A percentile compares a stretch with the other conserved stretches of the same genome.
phyloP scores from a whole-genome alignment of 2,329 filamentous ascomycete genomes.

The Neofusicoccum sp. region DNA sequence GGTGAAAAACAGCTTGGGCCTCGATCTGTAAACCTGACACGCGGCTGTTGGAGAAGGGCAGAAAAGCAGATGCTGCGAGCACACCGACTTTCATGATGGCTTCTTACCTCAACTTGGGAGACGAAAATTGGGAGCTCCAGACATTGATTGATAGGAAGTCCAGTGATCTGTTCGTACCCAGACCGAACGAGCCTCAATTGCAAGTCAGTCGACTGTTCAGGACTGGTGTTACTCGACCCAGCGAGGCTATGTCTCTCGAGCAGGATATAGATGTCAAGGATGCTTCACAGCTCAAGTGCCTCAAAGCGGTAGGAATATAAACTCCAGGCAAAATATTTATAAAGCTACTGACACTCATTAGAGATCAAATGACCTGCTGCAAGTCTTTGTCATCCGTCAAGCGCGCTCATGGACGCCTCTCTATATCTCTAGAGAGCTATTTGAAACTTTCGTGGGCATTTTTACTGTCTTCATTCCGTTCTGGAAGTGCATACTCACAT shows the following conservation, averaged over 20 bases:
- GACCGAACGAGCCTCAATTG: neutral
- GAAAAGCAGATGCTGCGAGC: too few relatives aligned
- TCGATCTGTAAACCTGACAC: neutral
- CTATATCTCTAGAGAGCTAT: constrained; percentile 12
- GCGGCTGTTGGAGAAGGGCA: neutral
- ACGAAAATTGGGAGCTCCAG: neutral
- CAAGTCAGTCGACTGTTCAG: neutral
- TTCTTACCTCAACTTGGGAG: neutral
- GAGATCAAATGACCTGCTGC: neutral
- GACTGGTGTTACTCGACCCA: neutral
- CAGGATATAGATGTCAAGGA: neutral
- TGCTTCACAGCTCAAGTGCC: neutral
- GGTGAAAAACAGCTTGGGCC: neutral
- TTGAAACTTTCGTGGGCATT: neutral
- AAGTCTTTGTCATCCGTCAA: constrained; percentile 20
- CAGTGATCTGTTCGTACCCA: neutral
- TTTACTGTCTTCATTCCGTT: constrained; percentile 18
- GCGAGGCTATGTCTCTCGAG: neutral
- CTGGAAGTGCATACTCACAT: constrained; percentile 19
- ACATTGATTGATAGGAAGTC: neutral
- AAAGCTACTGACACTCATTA: too few relatives aligned
- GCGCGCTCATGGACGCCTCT: constrained; percentile 21
- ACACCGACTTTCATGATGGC: neutral
- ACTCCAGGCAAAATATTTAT: too few relatives aligned
- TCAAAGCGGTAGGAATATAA: neutral